These are phyloP conservation scores for Saturnispora bothae DNA, from an alignment of 805 yeast genomes.

Conservation along the genomic window DNA sequence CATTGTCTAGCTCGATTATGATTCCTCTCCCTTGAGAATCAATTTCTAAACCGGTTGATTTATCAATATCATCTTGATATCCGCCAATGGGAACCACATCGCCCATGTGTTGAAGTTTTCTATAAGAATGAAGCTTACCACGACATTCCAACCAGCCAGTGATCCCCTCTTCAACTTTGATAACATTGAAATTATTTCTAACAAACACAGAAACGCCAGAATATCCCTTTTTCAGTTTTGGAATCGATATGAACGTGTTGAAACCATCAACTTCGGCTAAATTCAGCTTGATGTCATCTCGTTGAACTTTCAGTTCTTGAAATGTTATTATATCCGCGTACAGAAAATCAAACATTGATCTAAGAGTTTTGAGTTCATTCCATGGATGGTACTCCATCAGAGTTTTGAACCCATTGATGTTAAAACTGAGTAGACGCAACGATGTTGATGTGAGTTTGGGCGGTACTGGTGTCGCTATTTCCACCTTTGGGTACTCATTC, in stretches of 20 bases:
- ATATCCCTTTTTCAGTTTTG: conserved; percentile 65
- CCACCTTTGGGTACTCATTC: too few relatives aligned
- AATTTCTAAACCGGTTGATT: conserved; percentile 27
- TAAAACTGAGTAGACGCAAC: conserved; percentile 42
- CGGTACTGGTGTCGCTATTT: conserved; percentile 3
- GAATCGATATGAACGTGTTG: conserved; percentile 58
- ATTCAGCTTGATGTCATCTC: conserved; percentile 30
- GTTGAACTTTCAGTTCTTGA: conserved; percentile 73
- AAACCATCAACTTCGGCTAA: conserved; percentile 41
- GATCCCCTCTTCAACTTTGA: conserved; percentile 83
- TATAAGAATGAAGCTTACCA: conserved; percentile 14
- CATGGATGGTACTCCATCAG: conserved; percentile 79
- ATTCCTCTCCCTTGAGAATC: conserved; percentile 85
- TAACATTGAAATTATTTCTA: conserved; percentile 46
- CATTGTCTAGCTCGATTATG: conserved; percentile 57
- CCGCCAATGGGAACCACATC: conserved; percentile 51
- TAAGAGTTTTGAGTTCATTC: conserved; percentile 38
- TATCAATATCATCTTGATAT: conserved; percentile 37
- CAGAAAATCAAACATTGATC: conserved; percentile 40
- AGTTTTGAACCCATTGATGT: conserved; percentile 77
- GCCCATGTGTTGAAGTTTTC: conserved; percentile 15
- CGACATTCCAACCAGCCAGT: conserved; percentile 47
- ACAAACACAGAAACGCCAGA: conserved; percentile 86
- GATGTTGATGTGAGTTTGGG: neutral
- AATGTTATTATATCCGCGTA: conserved; percentile 71